These are phyloP conservation scores for Hypoxylon sp. DNA, from an alignment of 2,329 filamentous ascomycete genomes.

Conservation along the genomic window DNA sequence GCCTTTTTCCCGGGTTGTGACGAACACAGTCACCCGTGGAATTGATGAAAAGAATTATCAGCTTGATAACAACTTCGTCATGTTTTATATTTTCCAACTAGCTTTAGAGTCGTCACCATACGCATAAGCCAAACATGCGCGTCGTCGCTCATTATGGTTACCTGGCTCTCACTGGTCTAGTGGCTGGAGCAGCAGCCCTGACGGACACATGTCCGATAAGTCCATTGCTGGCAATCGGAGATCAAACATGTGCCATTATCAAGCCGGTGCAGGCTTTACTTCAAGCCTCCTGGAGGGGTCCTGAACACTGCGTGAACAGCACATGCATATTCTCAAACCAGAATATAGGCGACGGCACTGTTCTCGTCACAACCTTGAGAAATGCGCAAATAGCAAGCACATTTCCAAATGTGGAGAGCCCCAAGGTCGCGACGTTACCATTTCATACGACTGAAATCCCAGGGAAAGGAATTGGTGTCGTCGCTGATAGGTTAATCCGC, in stretches of 20 bases:
- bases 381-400: conserved; percentile 35
- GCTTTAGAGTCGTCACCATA: too few species aligned
- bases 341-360: conserved; percentile 36
- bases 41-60: too few species aligned
- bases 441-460: conserved; percentile 44
- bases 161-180: background rate
- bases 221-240: conserved; percentile 17
- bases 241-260: conserved; percentile 28
- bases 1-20: conserved; percentile 2
- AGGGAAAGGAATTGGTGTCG: conserved; percentile 49
- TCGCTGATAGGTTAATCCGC: conserved; percentile 48
- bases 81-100: too few species aligned
- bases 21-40: conserved; percentile 18
- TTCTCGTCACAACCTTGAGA: conserved; percentile 38
- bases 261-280: background rate
- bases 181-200: background rate
- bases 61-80: too few species aligned
- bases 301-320: conserved; percentile 39
- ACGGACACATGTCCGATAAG: conserved; percentile 34
- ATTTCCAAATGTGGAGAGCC: conserved; percentile 16
- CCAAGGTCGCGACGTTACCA: conserved; percentile 32
- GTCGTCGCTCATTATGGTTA: background rate
- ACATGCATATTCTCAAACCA: conserved; percentile 42
- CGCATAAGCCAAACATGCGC: conserved; percentile 20
- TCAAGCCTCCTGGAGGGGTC: conserved; percentile 33